phyloP scores from a whole-genome alignment of 2,329 filamentous ascomycete genomes.

The Penicillium frequentans region DNA sequence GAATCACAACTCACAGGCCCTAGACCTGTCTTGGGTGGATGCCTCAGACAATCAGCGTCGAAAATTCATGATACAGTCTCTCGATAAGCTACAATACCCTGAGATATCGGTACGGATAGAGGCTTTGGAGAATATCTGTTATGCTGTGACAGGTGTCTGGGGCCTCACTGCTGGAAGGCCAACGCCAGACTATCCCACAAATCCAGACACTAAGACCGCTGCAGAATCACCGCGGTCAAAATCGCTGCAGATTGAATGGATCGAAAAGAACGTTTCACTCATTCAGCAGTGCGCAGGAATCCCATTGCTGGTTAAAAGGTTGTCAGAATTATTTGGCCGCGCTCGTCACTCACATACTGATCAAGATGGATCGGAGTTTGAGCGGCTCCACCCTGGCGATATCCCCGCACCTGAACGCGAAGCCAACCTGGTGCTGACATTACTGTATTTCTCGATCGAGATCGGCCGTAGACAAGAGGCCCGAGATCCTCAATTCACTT shows the following conservation, averaged over 20 bases:
- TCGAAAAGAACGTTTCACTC: slow-evolving; percentile 42
- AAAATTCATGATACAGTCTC: slow-evolving; percentile 40
- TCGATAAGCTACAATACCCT: slow-evolving; percentile 38
- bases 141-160: slow-evolving; percentile 69
- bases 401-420: slow-evolving; percentile 41
- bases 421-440: slow-evolving; percentile 44
- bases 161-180: slow-evolving; percentile 60
- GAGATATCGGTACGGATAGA: slow-evolving; percentile 46
- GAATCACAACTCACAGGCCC: slow-evolving; percentile 30
- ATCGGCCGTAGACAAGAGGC: slow-evolving; percentile 39
- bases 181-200: slow-evolving; percentile 29
- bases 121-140: slow-evolving; percentile 48
- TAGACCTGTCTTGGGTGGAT: slow-evolving; percentile 64
- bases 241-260: slow-evolving; percentile 49
- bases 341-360: slow-evolving; percentile 29
- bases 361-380: slow-evolving; percentile 28
- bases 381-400: slow-evolving; percentile 33
- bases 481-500: slow-evolving; percentile 22
- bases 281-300: slow-evolving; percentile 39
- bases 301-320: slow-evolving; percentile 35
- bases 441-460: slow-evolving; percentile 45
- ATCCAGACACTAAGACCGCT: slow-evolving; percentile 38
- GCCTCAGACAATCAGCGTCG: slow-evolving; percentile 54
- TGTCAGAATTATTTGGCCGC: slow-evolving; percentile 42
- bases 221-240: slow-evolving; percentile 48